These are phyloP conservation scores for Castanea sativa DNA, from an alignment of 306 rosid species.

Conservation along the genomic window DNA sequence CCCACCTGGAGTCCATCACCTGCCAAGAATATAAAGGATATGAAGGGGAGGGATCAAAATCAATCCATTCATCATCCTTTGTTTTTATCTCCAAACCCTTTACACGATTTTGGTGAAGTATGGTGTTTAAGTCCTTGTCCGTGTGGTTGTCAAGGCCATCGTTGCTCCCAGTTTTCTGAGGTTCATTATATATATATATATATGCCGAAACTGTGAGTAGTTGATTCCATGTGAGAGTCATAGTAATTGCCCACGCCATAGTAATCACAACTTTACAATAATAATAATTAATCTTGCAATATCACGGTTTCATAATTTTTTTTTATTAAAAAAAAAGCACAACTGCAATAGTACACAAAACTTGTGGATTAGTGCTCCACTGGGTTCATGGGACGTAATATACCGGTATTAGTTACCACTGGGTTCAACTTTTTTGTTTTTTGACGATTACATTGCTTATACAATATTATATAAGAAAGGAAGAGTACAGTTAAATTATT, in stretches of 20 bases:
- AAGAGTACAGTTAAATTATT: too few relatives aligned
- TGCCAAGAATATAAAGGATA: not conserved
- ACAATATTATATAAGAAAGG: too few relatives aligned
- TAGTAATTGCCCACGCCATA: conserved; percentile 2
- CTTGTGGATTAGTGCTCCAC: too few relatives aligned
- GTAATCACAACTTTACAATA: not conserved
- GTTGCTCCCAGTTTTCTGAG: not conserved
- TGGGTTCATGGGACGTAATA: too few relatives aligned
- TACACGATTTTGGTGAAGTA: conserved; percentile 16
- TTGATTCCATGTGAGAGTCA: not conserved
- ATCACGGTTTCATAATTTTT: too few relatives aligned
- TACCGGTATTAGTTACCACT: too few relatives aligned
- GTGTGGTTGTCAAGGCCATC: conserved; percentile 3
- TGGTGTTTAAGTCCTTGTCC: conserved; percentile 10
- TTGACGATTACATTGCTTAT: too few relatives aligned
- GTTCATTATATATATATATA: not conserved
- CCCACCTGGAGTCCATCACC: conserved; percentile 20
- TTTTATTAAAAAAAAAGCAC: too few relatives aligned
- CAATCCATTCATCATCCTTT: conserved; percentile 15
- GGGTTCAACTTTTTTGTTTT: too few relatives aligned
- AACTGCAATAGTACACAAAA: too few relatives aligned
- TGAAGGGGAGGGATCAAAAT: conserved; percentile 13
- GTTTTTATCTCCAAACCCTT: conserved; percentile 24
- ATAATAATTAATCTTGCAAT: too few relatives aligned
- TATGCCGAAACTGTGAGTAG: not conserved